These are phyloP conservation scores for Niveomyces coronatus DNA, from an alignment of 2,329 filamentous ascomycete genomes.

Conservation along the genomic window DNA sequence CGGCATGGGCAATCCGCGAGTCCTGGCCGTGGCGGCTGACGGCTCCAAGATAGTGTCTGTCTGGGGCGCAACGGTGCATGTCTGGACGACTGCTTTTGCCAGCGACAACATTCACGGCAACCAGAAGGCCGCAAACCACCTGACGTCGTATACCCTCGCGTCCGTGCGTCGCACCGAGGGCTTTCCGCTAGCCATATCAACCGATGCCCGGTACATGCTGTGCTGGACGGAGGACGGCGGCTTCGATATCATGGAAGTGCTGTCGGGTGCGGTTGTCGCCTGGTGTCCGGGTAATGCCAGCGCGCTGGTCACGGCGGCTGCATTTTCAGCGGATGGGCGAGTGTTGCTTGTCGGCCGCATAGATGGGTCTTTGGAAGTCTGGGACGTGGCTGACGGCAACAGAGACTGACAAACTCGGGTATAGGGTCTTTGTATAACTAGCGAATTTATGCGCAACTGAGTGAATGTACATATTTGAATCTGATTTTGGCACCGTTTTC, in stretches of 20 bases:
- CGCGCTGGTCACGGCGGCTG: conserved; percentile 24
- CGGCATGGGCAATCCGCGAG: conserved; percentile 18
- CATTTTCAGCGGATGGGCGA: conserved; percentile 23
- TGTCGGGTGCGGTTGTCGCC: conserved; percentile 23
- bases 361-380: conserved; percentile 24
- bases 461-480: too few species aligned
- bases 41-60: conserved; percentile 27
- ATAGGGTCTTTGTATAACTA: too few species aligned
- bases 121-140: conserved; percentile 16
- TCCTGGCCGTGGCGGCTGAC: conserved; percentile 23
- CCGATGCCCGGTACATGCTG: conserved; percentile 26
- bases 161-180: conserved; percentile 25
- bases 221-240: conserved; percentile 32
- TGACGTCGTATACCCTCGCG: conserved; percentile 27
- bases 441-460: too few species aligned
- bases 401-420: too few species aligned
- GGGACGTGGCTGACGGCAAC: too few species aligned
- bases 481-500: too few species aligned
- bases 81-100: conserved; percentile 31
- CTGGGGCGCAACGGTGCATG: conserved; percentile 28
- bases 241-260: conserved; percentile 30
- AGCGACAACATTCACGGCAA: too few species aligned
- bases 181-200: conserved; percentile 30
- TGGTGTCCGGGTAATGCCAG: conserved; percentile 14
- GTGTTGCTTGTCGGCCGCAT: conserved; percentile 25